phyloP scores from a whole-genome alignment of 495 filamentous ascomycete genomes.

The Aspergillus cavernicola region DNA sequence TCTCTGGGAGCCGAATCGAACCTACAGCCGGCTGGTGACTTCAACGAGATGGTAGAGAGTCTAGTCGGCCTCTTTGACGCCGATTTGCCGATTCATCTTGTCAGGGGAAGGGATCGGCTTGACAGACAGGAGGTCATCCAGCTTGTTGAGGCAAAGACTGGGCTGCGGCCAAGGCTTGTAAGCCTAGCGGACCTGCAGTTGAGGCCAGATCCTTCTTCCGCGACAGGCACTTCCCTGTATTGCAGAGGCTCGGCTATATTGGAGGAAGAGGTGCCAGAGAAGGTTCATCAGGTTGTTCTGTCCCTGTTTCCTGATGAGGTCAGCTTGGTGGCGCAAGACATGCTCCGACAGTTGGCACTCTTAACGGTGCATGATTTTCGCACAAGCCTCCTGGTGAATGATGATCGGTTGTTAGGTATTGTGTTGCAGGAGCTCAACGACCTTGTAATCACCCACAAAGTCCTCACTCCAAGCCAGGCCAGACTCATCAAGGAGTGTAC shows the following conservation, averaged over 20 bases:
- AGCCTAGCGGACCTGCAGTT: slow-evolving; percentile 10
- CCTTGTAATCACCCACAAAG: background rate
- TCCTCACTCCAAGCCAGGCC: slow-evolving; percentile 7
- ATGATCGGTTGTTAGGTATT: slow-evolving; percentile 9
- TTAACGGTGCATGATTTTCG: slow-evolving; percentile 8
- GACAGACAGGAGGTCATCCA: slow-evolving; percentile 25
- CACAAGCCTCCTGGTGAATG: slow-evolving; percentile 1
- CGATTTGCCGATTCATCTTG: slow-evolving; percentile 22
- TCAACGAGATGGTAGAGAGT: background rate
- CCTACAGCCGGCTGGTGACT: background rate
- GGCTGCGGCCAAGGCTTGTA: slow-evolving; percentile 4
- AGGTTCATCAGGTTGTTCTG: slow-evolving; percentile 3
- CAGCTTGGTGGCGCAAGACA: background rate
- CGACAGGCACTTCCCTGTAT: slow-evolving; percentile 6
- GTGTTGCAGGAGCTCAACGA: slow-evolving; percentile 8
- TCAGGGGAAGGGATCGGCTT: slow-evolving; percentile 26
- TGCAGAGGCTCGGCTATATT: slow-evolving; percentile 1
- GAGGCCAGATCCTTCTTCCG: background rate
- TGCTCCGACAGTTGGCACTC: slow-evolving; percentile 8
- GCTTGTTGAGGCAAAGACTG: slow-evolving; percentile 7
- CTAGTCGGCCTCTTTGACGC: slow-evolving; percentile 21
- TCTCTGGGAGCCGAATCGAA: background rate
- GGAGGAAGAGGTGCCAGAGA: no score
- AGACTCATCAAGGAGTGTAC: slow-evolving; percentile 3
- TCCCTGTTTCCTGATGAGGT: slow-evolving; percentile 8